Evolutionary conservation across 768 basidiomycete species (phyloP).

Genomic region (Candolleomyces eurysporus): DNA sequence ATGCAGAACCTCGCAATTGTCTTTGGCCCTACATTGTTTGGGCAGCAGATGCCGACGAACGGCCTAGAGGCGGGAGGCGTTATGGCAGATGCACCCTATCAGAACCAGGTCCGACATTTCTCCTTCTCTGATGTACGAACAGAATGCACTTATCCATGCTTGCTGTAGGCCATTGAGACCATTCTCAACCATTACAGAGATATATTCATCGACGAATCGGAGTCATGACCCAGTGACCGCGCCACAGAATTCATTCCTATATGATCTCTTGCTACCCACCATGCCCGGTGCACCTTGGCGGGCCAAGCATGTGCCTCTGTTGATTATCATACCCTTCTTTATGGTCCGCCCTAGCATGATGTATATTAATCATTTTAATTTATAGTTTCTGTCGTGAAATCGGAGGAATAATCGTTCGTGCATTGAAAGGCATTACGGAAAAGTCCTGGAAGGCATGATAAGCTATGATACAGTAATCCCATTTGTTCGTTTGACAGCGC

Average conservation of each 20-base stretch:
- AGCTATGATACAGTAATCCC: not conserved
- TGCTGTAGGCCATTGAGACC: slow-evolving; percentile 83
- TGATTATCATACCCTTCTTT: slow-evolving; percentile 9
- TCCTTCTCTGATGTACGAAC: slow-evolving; percentile 2
- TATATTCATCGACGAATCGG: slow-evolving; percentile 92
- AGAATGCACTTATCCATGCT: slow-evolving; percentile 14
- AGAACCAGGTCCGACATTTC: slow-evolving; percentile 58
- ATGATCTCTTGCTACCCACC: slow-evolving; percentile 1
- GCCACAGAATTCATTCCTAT: slow-evolving; percentile 8
- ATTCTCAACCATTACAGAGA: slow-evolving; percentile 92
- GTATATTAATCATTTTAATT: slow-evolving; percentile 11
- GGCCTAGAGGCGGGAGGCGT: slow-evolving; percentile 41
- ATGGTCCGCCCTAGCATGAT: not conserved
- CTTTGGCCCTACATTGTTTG: slow-evolving; percentile 96
- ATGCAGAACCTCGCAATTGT: slow-evolving; percentile 93
- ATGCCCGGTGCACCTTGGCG: not conserved
- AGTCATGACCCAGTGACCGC: slow-evolving; percentile 24
- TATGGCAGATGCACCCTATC: slow-evolving; percentile 69
- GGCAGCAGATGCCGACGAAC: slow-evolving; percentile 60
- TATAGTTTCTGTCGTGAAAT: not conserved
- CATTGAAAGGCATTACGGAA: not conserved
- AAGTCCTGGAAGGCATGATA: not conserved
- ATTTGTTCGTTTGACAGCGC: not conserved
- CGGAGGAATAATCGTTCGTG: not conserved
- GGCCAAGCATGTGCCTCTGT: slow-evolving; percentile 3